A percentile compares a stretch with the other conserved stretches of the same genome.
Conservation (phyloP, 768 basidiomycete species). For the Suillus subaureus region DNA sequence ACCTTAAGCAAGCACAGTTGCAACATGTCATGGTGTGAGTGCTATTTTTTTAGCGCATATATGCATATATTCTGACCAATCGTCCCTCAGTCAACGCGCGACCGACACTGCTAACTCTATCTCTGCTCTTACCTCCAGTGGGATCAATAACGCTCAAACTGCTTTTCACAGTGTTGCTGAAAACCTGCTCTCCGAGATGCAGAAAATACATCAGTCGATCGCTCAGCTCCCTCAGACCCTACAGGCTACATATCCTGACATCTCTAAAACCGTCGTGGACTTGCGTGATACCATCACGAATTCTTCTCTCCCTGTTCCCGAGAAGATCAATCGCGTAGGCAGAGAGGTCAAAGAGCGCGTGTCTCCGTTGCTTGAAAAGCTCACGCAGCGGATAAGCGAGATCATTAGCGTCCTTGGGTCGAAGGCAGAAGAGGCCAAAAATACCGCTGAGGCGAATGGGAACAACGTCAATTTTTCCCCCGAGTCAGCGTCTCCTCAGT, state of each 20-base stretch:
- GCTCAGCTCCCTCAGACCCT: slow-evolving; percentile 59
- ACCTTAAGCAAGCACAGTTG: slow-evolving; percentile 67
- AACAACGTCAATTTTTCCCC: background rate
- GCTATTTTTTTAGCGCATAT: slow-evolving; percentile 3
- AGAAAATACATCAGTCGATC: slow-evolving; percentile 64
- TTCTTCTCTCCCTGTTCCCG: slow-evolving; percentile 59
- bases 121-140: slow-evolving; percentile 58
- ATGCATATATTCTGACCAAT: slow-evolving; percentile 11
- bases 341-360: slow-evolving; percentile 64
- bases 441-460: background rate
- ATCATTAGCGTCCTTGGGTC: slow-evolving; percentile 26
- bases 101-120: slow-evolving; percentile 68
- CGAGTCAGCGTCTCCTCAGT: slow-evolving; percentile 12
- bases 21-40: slow-evolving; percentile 69
- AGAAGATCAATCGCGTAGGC: slow-evolving; percentile 60
- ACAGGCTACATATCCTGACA: slow-evolving; percentile 57
- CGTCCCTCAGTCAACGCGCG: slow-evolving; percentile 58
- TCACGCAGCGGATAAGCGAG: slow-evolving; percentile 42
- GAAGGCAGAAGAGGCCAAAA: slow-evolving; percentile 30
- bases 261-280: slow-evolving; percentile 55
- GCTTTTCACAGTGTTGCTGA: too few relatives aligned
- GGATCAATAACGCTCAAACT: slow-evolving; percentile 53
- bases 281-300: slow-evolving; percentile 53
- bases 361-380: slow-evolving; percentile 58
- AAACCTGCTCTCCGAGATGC: slow-evolving; percentile 66